Conservation (phyloP, 441 rosid genomes). For the Syzygium syzygioides region DNA sequence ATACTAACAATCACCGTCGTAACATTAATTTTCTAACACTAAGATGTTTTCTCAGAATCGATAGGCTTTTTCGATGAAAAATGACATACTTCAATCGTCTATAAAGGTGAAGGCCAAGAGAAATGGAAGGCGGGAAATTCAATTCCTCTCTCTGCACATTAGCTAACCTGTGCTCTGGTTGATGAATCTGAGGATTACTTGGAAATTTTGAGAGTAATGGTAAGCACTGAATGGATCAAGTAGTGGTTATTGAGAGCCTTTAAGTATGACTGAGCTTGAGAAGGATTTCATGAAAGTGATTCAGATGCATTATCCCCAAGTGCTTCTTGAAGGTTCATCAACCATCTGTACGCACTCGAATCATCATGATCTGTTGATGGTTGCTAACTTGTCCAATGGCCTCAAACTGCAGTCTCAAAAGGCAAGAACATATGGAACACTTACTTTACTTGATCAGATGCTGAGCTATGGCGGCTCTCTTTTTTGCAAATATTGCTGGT, state of each 20-base stretch:
- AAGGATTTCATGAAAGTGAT: not conserved
- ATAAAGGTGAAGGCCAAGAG: not conserved
- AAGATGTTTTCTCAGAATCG: not conserved
- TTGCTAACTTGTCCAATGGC: not conserved
- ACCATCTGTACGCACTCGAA: not conserved
- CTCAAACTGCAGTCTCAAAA: not conserved
- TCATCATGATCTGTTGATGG: not conserved
- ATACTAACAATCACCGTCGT: not conserved
- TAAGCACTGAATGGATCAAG: not conserved
- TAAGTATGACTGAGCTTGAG: not conserved
- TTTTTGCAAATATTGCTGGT: not conserved
- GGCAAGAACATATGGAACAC: not conserved
- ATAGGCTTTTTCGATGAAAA: not conserved
- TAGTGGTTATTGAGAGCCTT: not conserved
- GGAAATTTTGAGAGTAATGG: not conserved
- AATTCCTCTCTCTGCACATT: not conserved
- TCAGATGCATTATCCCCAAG: not conserved
- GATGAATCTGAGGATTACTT: not conserved
- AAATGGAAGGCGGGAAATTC: not conserved
- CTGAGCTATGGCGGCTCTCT: not conserved
- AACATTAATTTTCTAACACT: not conserved
- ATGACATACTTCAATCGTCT: not conserved
- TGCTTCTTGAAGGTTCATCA: not conserved
- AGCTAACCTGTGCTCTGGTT: not conserved
- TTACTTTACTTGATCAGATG: not conserved